A percentile compares a stretch with the other conserved stretches of the same genome.
Evolutionary conservation across 805 yeast genomes (phyloP).

Genomic region (Candida sakaeoensis): DNA sequence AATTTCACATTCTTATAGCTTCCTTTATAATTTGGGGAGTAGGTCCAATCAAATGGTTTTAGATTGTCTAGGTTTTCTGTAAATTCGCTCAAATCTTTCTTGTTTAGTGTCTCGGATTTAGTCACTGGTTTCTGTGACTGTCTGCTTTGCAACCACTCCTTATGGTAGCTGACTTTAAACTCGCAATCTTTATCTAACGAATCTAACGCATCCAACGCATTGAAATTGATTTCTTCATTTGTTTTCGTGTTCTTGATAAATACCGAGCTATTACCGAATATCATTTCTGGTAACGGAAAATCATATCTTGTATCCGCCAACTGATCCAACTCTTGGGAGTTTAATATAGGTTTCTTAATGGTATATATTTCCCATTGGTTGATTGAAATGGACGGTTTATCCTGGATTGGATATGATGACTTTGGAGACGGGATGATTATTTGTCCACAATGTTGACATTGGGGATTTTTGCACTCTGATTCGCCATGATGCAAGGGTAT

Average conservation of each 20-base stretch:
- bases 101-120: conserved; percentile 2
- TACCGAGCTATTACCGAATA: conserved; percentile 80
- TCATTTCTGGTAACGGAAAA: conserved; percentile 95
- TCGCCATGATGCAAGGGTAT: conserved; percentile 44
- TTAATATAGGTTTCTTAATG: conserved; percentile 71
- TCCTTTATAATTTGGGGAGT: conserved; percentile 77
- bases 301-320: conserved; percentile 49
- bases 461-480: conserved; percentile 38
- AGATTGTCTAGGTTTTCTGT: conserved; percentile 51
- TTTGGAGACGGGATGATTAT: conserved; percentile 78
- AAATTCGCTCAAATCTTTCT: conserved; percentile 32
- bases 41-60: conserved; percentile 96
- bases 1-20: conserved; percentile 29
- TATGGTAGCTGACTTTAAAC: conserved; percentile 73
- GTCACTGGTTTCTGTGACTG: conserved; percentile 9
- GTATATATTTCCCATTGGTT: conserved; percentile 77
- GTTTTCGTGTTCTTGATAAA: conserved; percentile 35
- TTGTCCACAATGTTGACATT: conserved; percentile 63
- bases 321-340: conserved; percentile 66
- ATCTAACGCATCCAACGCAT: conserved; percentile 68
- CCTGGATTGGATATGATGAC: conserved; percentile 59
- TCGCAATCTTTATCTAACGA: conserved; percentile 32
- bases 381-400: conserved; percentile 65
- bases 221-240: conserved; percentile 53
- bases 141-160: conserved; percentile 64